Percentiles rank a stretch among this genome's conserved stretches.
Evolutionary conservation across 495 filamentous ascomycete genomes (phyloP).

Genomic region (Penicillium steckii): DNA sequence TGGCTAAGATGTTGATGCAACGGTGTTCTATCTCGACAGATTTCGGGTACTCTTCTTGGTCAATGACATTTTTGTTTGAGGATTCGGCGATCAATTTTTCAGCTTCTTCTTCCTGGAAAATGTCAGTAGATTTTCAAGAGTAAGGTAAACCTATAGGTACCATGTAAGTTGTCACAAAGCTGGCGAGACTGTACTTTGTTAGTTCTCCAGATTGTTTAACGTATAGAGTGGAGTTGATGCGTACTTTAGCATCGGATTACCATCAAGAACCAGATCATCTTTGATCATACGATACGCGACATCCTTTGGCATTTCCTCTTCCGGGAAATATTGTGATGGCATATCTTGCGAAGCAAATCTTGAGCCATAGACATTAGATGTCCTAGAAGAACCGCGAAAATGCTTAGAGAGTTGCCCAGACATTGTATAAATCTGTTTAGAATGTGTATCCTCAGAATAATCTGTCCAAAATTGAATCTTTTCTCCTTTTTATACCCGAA

Average conservation of each 20-base stretch:
- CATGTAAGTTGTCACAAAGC: conserved; percentile 23
- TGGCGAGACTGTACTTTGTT: conserved; percentile 12
- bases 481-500: neutral
- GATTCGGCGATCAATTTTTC: conserved; percentile 86
- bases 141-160: neutral
- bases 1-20: conserved; percentile 84
- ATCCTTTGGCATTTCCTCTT: conserved; percentile 15
- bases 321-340: conserved; percentile 10
- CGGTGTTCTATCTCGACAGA: conserved; percentile 85
- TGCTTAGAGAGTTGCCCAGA: neutral
- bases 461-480: neutral
- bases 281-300: conserved; percentile 15
- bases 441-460: too few species aligned
- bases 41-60: conserved; percentile 88
- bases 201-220: neutral
- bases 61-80: conserved; percentile 87
- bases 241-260: conserved; percentile 15
- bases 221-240: neutral
- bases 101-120: conserved; percentile 71
- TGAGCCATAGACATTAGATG: conserved; percentile 18
- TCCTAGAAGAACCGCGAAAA: neutral
- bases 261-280: conserved; percentile 15
- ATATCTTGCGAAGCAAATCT: conserved; percentile 11
- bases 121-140: neutral
- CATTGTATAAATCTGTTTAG: neutral